phyloP scores from a whole-genome alignment of 1,139 yeast genomes.

The Dujonia santamariae region DNA sequence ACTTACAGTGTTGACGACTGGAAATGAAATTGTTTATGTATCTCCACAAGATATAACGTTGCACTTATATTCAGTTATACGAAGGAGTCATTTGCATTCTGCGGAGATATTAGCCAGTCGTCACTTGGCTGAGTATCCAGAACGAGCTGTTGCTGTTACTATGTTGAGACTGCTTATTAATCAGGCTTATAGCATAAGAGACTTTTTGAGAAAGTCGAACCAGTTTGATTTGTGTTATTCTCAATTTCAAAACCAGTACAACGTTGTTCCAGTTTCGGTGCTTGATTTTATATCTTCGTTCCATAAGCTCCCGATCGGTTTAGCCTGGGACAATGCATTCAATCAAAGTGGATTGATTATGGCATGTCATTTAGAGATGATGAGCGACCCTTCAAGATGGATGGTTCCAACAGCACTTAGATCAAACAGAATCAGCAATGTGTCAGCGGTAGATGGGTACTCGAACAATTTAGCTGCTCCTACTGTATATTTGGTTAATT shows the following conservation, averaged over 20 bases:
- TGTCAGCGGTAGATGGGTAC: slow-evolving; percentile 15
- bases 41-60: slow-evolving; percentile 24
- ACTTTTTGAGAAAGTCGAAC: slow-evolving; percentile 8
- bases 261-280: slow-evolving; percentile 10
- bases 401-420: slow-evolving; percentile 20
- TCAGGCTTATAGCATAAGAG: slow-evolving; percentile 11
- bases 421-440: slow-evolving; percentile 19
- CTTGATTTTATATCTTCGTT: slow-evolving; percentile 2
- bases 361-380: slow-evolving; percentile 25
- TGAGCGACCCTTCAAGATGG: slow-evolving; percentile 24
- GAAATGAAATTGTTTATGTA: slow-evolving; percentile 27
- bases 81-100: too few species aligned
- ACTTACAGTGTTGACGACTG: slow-evolving; percentile 26
- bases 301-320: neutral
- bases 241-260: slow-evolving; percentile 18
- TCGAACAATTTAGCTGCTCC: slow-evolving; percentile 26
- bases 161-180: slow-evolving; percentile 20
- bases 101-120: too few species aligned
- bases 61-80: slow-evolving; percentile 15
- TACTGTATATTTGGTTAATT: slow-evolving; percentile 24
- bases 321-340: slow-evolving; percentile 17
- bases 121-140: too few species aligned
- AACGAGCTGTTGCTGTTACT: too few species aligned
- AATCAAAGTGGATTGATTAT: slow-evolving; percentile 28
- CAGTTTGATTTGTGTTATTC: slow-evolving; percentile 22